phyloP scores from a whole-genome alignment of 306 rosid genomes.

The Sechiopsis laciniata region DNA sequence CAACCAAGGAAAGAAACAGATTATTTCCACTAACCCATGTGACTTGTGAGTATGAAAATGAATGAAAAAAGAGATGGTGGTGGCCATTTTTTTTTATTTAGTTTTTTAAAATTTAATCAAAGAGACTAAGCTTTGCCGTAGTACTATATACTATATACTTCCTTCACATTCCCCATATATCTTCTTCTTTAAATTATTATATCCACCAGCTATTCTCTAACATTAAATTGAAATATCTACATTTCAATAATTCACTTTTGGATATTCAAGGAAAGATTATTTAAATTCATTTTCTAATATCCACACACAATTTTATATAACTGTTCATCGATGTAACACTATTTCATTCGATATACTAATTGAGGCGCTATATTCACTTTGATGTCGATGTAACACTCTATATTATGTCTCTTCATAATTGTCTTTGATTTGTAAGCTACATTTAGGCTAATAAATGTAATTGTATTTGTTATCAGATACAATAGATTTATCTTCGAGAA shows the following conservation, averaged over 20 bases:
- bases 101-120: background rate
- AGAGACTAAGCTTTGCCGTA: background rate
- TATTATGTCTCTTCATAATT: too few species aligned
- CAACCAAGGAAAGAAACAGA: background rate
- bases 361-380: too few species aligned
- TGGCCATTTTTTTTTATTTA: background rate
- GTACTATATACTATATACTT: constrained; percentile 1
- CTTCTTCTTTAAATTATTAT: background rate
- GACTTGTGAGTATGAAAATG: background rate
- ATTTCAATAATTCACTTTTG: background rate
- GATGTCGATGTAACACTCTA: too few species aligned
- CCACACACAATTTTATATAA: too few species aligned
- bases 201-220: background rate
- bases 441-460: too few species aligned
- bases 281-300: too few species aligned
- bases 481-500: too few species aligned
- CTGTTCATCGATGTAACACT: too few species aligned
- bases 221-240: background rate
- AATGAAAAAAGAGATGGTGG: background rate
- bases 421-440: too few species aligned
- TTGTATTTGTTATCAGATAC: too few species aligned
- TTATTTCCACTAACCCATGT: constrained; percentile 7
- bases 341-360: too few species aligned
- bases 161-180: background rate
- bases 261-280: background rate